A percentile compares a stretch with the other conserved stretches of the same genome.
Conservation (phyloP, 1,139 yeast species). For the Suhomyces guaymorum region DNA sequence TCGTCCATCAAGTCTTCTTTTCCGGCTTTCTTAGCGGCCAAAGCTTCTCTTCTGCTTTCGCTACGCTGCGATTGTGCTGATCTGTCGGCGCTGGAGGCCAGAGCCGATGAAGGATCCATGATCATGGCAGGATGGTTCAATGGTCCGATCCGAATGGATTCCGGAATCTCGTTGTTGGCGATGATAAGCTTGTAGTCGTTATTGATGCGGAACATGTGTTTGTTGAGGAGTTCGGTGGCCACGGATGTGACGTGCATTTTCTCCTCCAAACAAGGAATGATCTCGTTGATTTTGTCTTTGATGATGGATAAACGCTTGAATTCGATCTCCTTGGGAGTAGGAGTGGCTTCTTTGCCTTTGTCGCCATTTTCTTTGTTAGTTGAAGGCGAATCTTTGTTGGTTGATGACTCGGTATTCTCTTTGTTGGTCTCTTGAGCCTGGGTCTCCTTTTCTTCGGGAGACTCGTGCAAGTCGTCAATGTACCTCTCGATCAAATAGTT, state of each 20-base stretch:
- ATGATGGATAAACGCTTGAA: slow-evolving; percentile 33
- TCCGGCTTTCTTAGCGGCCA: slow-evolving; percentile 78
- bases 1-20: slow-evolving; percentile 38
- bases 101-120: slow-evolving; percentile 48
- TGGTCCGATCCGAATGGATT: slow-evolving; percentile 64
- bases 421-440: background rate
- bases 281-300: slow-evolving; percentile 56
- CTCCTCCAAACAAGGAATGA: slow-evolving; percentile 92
- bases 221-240: slow-evolving; percentile 75
- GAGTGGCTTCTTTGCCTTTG: background rate
- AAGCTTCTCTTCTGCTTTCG: slow-evolving; percentile 87
- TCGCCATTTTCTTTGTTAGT: slow-evolving; percentile 3
- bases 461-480: slow-evolving; percentile 43
- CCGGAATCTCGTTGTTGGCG: slow-evolving; percentile 74
- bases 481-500: slow-evolving; percentile 59
- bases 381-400: too few relatives aligned
- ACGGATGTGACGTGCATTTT: slow-evolving; percentile 96
- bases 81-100: slow-evolving; percentile 37
- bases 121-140: slow-evolving; percentile 89
- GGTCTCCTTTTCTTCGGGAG: slow-evolving; percentile 8
- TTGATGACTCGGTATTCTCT: background rate
- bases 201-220: slow-evolving; percentile 72
- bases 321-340: slow-evolving; percentile 5
- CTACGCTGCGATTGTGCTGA: slow-evolving; percentile 71
- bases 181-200: slow-evolving; percentile 75